phyloP scores from a whole-genome alignment of 805 yeast species.

The Candida pini region DNA sequence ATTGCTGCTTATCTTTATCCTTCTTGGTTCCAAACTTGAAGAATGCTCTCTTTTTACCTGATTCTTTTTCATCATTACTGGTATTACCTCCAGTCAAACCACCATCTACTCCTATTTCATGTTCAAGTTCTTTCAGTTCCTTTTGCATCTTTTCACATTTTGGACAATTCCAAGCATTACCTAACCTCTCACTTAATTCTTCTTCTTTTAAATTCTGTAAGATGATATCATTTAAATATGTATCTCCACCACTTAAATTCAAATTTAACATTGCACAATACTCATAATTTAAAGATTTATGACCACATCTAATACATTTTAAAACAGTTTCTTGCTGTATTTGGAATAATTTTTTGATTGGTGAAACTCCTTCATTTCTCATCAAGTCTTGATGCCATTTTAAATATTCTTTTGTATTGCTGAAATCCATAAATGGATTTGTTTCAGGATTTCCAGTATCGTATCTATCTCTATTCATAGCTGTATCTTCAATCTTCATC shows the following conservation, averaged over 20 bases:
- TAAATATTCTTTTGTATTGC: constrained; percentile 42
- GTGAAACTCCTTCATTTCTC: constrained; percentile 57
- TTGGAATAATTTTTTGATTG: constrained; percentile 60
- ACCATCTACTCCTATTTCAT: constrained; percentile 2
- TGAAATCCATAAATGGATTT: constrained; percentile 18
- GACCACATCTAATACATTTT: constrained; percentile 60
- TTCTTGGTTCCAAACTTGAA: constrained; percentile 11
- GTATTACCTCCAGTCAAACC: not conserved
- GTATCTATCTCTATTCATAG: constrained; percentile 14
- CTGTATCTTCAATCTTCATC: constrained; percentile 28
- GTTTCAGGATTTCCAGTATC: constrained; percentile 22
- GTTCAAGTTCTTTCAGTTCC: constrained; percentile 13
- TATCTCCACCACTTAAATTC: constrained; percentile 19
- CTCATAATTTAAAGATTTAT: constrained; percentile 48
- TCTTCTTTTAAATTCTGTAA: constrained; percentile 59
- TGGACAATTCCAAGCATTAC: constrained; percentile 83
- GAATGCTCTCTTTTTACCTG: constrained; percentile 29
- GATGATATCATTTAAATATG: constrained; percentile 54
- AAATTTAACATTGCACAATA: constrained; percentile 28
- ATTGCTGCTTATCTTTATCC: constrained; percentile 8
- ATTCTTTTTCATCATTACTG: constrained; percentile 4
- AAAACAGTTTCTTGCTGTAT: constrained; percentile 67
- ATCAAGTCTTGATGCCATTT: constrained; percentile 55
- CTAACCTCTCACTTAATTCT: constrained; percentile 51
- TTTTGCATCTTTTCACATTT: constrained; percentile 42